Conservation (phyloP, 75 land plant species). For the Isoetes taiwanensis region DNA sequence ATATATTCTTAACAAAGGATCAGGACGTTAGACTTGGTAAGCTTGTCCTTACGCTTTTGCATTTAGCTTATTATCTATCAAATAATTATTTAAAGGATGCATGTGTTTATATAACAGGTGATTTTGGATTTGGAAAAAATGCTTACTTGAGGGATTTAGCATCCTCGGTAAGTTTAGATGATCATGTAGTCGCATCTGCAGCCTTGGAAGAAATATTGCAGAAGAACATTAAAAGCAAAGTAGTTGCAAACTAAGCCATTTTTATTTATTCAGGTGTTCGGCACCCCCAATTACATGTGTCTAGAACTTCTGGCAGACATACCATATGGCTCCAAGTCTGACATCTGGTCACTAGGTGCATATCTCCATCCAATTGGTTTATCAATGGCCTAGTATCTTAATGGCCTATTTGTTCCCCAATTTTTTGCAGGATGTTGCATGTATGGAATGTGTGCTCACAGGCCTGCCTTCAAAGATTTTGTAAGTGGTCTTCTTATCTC, state of each 20-base stretch:
- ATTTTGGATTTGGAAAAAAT: slow-evolving; percentile 61
- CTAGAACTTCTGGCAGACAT: slow-evolving; percentile 94
- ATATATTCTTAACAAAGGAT: slow-evolving; percentile 66
- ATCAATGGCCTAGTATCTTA: too few relatives aligned
- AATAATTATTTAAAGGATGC: neutral
- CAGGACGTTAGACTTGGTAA: slow-evolving; percentile 44
- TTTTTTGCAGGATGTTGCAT: too few relatives aligned
- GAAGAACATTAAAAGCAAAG: neutral
- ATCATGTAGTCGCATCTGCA: neutral
- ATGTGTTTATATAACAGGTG: slow-evolving; percentile 29
- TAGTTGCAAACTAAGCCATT: too few relatives aligned
- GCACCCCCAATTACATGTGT: slow-evolving; percentile 94
- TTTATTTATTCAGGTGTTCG: slow-evolving; percentile 49
- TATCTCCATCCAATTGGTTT: too few relatives aligned
- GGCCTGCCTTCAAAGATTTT: too few relatives aligned
- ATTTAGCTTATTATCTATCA: too few relatives aligned
- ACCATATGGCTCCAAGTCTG: slow-evolving; percentile 91
- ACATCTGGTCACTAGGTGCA: slow-evolving; percentile 96
- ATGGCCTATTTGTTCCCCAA: too few relatives aligned
- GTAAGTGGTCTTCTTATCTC: too few relatives aligned
- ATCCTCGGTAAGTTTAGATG: slow-evolving; percentile 55
- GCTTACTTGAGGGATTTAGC: slow-evolving; percentile 44
- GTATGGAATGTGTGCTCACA: too few relatives aligned
- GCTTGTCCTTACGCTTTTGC: too few relatives aligned
- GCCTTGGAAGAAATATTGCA: neutral